Conservation (phyloP, 176 grass and related monocot genomes). For the Olyra latifolia region DNA sequence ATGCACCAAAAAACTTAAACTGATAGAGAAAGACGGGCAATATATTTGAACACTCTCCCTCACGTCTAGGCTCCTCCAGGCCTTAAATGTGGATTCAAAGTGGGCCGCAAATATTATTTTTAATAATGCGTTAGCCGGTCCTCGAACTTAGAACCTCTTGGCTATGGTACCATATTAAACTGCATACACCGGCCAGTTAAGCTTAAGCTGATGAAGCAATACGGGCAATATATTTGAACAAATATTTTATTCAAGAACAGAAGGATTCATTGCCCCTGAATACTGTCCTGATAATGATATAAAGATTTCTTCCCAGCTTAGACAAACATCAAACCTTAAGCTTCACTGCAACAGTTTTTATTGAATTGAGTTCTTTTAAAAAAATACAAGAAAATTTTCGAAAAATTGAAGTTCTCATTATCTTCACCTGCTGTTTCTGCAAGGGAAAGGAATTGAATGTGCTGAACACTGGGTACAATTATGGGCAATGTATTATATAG, state of each 20-base stretch:
- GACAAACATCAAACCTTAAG: slow-evolving; percentile 19
- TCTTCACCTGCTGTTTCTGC: slow-evolving; percentile 4
- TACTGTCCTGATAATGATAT: background rate
- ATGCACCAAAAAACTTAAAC: background rate
- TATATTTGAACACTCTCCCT: no score
- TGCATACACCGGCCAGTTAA: no score
- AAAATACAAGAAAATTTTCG: background rate
- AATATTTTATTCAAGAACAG: background rate
- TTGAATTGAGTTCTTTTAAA: background rate
- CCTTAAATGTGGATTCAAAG: no score
- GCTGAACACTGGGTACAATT: slow-evolving; percentile 4
- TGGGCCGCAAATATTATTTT: no score
- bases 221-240: no score
- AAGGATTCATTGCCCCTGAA: background rate
- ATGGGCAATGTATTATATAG: background rate
- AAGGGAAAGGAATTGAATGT: slow-evolving; percentile 12
- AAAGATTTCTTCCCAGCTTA: slow-evolving; percentile 3
- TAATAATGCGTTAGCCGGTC: no score
- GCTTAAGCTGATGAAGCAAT: no score
- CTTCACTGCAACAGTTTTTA: slow-evolving; percentile 20
- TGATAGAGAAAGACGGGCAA: no score
- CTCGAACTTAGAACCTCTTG: no score
- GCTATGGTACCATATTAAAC: no score
- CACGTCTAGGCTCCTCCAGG: no score
- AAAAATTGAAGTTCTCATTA: slow-evolving; percentile 21